These are phyloP conservation scores for Penicillium maclennaniae DNA, from an alignment of 495 filamentous ascomycete species.

Conservation along the genomic window DNA sequence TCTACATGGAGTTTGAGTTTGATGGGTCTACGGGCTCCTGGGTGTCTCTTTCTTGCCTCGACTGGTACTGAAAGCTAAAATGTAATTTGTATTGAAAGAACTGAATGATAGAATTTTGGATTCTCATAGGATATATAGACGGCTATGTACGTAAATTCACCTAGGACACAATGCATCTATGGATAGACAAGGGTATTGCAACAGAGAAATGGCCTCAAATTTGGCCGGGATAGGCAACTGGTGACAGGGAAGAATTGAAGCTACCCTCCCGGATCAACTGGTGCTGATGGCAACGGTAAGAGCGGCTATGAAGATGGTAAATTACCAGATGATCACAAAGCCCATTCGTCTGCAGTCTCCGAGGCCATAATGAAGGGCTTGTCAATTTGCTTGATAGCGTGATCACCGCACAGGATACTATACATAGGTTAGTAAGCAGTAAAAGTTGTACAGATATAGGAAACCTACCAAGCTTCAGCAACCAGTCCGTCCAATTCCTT, in stretches of 20 bases:
- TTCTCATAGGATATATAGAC: neutral
- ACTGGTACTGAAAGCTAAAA: neutral
- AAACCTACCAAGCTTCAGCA: slow-evolving; percentile 70
- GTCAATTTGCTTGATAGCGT: slow-evolving; percentile 87
- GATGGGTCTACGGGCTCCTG: neutral
- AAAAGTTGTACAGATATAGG: neutral
- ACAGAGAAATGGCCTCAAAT: neutral
- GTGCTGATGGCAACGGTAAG: neutral
- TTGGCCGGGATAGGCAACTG: neutral
- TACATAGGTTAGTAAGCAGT: slow-evolving; percentile 10
- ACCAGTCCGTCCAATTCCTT: slow-evolving; percentile 86
- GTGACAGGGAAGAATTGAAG: neutral
- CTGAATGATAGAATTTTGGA: neutral
- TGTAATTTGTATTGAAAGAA: neutral
- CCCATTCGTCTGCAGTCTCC: slow-evolving; percentile 80
- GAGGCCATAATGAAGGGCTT: slow-evolving; percentile 76
- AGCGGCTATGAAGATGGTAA: neutral
- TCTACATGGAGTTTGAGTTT: neutral
- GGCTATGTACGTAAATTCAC: slow-evolving; percentile 2
- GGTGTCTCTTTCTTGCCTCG: neutral
- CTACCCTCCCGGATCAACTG: neutral
- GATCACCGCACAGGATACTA: slow-evolving; percentile 82
- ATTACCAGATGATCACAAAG: slow-evolving; percentile 49
- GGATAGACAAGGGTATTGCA: slow-evolving; percentile 15
- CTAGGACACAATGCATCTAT: neutral